Evolutionary conservation across 805 yeast species (phyloP), one percentile per base, ranked within the genome.

Genomic region (Candida ficus): DNA sequence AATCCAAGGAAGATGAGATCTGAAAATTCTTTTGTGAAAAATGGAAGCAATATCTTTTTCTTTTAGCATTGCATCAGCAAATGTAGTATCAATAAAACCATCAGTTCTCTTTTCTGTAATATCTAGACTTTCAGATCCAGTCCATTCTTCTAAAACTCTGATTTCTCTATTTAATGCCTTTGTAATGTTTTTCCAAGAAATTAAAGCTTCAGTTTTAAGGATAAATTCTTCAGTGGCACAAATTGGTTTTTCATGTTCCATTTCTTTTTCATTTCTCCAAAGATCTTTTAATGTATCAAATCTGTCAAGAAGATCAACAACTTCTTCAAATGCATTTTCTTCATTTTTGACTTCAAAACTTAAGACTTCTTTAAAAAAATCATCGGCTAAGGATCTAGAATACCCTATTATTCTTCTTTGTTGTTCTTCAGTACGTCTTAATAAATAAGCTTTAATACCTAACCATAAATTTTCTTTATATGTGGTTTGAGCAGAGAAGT

Each of bases 21-120:
- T 64, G 51, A 85, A 78, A 18, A 89, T 70, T 32, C 93, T 73
- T 48, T 75, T 76, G 38, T 76, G 74, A 61, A 90, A 87, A 6
- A 87, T 73, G 17, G 78, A 73, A 39, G 79, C 81, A 13, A 84
- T 78, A 45, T 82, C 89, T 49, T 82, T 83, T 54, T 83, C 91
- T 52, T 86, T 88, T 70, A 89, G 69, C 37, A 89, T 71, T 35
- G 83, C 71, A 55, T 90, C 97, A 2, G 93, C 95, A 52, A 90
- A 76, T 0, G 91, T 76, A 38, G 78, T 71, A 42, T 77, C 80
- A 41, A 82, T 86, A 14, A 75, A 67, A 14, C 62, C 60, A 28
- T 59, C 61, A 27, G 43, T 53, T 16, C 63, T 63, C 0, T 67
- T 63, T 25, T 58, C 55, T 0, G 73, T 66, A 8, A 88, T 76